Base-by-base conservation (phyloP, 352 stramenopile genomes). In the Globisporangium nodosum region DNA sequence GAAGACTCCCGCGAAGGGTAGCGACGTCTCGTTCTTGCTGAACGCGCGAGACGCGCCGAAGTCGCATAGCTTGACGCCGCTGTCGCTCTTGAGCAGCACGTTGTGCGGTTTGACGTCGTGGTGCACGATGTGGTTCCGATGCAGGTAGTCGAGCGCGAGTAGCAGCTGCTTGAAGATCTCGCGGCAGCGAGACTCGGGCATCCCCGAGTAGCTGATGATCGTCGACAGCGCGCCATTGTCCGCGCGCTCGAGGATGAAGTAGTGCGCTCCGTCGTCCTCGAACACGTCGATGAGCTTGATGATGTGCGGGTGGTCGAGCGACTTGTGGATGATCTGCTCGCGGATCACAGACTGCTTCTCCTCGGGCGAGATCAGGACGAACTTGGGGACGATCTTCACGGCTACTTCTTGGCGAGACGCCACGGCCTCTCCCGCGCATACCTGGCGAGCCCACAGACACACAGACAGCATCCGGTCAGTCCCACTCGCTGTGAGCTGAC, bases 71-170 rank as follows among this genome's bases (percentile, higher is more conserved):
- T 94, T 94, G 30, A 92, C 68, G 21, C 45, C 57, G 42, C 70
- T 65, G 31, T 70, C 64, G 39, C 72, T 65, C 21, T 79, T 65
- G 43, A 94, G 58, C 40, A 94, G 56, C 15, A 94, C 65, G 58
- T 94, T 94, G 57, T 87, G 69, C 4, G 88, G 88, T 63, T 97
- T 97, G 54, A 97, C 88, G 64, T 97, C 90, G 51, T 92, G 85
- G 65, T 97, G 90, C 15, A 97, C 73, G 53, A 97, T 92, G 66
- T 87, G 73, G 64, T 87, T 74, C 24, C 45, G 37, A 58, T 90
- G 81, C 39, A 90, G 62, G 40, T 90, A 90, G 47, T 84, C 74
- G 12, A 90, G 72, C 2, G 81, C 81, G 2, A 72, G 69, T 40
- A 90, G 60, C 31, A 90, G 47, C 57, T 90, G 77, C 11, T 49